A percentile compares a stretch with the other conserved stretches of the same genome.
Conservation (phyloP, 177 flowering plant species). For the Vitis hybrid region DNA sequence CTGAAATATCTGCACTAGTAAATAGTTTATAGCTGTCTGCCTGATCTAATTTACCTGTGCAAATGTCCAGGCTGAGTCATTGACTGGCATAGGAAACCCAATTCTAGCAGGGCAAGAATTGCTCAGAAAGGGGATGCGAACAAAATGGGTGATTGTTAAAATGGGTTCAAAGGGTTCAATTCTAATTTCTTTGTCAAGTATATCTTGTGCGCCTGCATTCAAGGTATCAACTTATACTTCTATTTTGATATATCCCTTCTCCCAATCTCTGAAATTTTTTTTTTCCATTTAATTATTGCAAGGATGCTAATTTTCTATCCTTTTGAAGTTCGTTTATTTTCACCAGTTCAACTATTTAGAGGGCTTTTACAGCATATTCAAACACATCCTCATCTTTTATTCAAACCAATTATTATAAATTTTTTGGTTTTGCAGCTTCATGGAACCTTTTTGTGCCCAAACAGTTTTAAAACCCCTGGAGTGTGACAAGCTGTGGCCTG, state of each 20-base stretch:
- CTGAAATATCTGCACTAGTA: not conserved
- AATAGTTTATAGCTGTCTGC: not conserved
- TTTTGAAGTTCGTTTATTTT: too few species aligned
- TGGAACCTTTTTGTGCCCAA: not conserved
- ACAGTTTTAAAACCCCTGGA: not conserved
- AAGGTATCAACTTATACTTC: constrained; percentile 50
- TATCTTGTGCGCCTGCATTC: constrained; percentile 84
- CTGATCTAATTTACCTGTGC: constrained; percentile 1
- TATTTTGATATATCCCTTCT: not conserved
- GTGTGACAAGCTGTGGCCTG: too few species aligned
- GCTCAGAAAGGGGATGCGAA: constrained; percentile 61
- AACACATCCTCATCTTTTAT: too few species aligned
- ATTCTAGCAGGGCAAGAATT: constrained; percentile 77
- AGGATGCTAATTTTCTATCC: too few species aligned
- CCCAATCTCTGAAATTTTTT: not conserved
- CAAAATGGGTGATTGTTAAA: constrained; percentile 92
- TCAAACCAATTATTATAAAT: not conserved
- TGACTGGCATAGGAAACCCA: constrained; percentile 79
- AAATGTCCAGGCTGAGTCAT: constrained; percentile 70
- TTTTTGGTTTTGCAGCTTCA: not conserved
- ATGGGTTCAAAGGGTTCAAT: constrained; percentile 92
- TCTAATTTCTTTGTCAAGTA: constrained; percentile 60
- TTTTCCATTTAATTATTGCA: not conserved
- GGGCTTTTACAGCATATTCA: too few species aligned
- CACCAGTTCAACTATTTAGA: too few species aligned